Conservation (phyloP, 208 protist species). For the Leishmania aethiopica region DNA sequence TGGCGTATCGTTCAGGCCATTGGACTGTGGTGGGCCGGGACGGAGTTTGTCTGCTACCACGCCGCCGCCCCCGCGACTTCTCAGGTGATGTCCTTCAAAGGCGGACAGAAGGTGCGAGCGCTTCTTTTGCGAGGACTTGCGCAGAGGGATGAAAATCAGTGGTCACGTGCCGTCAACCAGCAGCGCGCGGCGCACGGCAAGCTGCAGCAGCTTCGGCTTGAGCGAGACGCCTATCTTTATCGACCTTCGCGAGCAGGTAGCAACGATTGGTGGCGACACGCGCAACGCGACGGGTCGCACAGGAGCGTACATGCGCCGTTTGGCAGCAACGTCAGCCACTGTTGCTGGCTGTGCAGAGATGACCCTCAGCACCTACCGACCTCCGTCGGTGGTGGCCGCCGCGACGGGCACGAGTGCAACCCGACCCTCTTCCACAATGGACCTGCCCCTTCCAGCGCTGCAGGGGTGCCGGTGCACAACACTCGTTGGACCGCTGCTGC, state of each 20-base stretch:
- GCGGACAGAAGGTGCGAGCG: background rate
- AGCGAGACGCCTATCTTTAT: conserved; percentile 7
- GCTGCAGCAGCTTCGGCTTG: conserved; percentile 18
- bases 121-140: background rate
- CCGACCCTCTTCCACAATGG: background rate
- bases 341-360: conserved; percentile 7
- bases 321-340: conserved; percentile 18
- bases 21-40: conserved; percentile 28
- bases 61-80: background rate
- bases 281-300: background rate
- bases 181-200: conserved; percentile 20
- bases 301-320: conserved; percentile 11
- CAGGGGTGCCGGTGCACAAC: background rate
- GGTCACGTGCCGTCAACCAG: conserved; percentile 6
- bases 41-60: conserved; percentile 23
- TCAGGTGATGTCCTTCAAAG: background rate
- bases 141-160: conserved; percentile 8
- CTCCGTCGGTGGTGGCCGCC: background rate
- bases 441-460: background rate
- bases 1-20: conserved; percentile 17
- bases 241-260: background rate
- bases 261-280: background rate
- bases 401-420: background rate
- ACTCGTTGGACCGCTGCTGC: background rate
- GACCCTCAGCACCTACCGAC: background rate